Evolutionary conservation across 345 rosid species (phyloP), one percentile per base, ranked within the genome.

Genomic region (Lenwebbia sp.): DNA sequence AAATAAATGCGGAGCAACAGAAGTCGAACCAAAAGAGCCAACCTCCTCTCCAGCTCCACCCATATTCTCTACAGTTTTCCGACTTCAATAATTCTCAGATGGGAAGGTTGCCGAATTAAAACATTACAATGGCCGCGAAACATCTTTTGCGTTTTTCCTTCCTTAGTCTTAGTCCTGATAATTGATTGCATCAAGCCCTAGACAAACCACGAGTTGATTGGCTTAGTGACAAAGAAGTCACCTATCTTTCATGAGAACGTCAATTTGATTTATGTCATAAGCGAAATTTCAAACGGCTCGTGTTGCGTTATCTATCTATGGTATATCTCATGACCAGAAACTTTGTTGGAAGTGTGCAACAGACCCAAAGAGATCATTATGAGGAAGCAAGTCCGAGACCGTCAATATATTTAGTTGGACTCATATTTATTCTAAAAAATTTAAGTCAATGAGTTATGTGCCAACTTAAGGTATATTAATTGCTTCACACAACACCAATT

Each of bases 231-330:
- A 28, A 60, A 14, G 0, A 9, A 60, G 2, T 7, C 74, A 60
- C 5, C 1, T 3, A 4, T 6, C 22, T 60, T 60, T 28, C 5
- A 6, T 28, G 74, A 60, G 40, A 60, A n/a, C 5, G 2, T 13
- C 37, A 28, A 28, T 13, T 60, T 14, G 2, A 60, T 60, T 60
- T 1, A 13, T 21, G 0, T 60, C 19, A 28, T 60, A 60, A 60
- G 74, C 21, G 30, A 3, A 28, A 60, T 33, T 60, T 60, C 17
- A 7, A 28, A 60, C 0, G 2, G 37, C 37, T 60, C 17, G 7
- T 58, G 33, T 28, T 58, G 70, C 4, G 0, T 60, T n/a, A 4
- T n/a, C 2, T 6, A 0, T 2, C 37, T 60, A 5, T 13, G 0
- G 28, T 17, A 6, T 28, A 28, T n/a, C 5, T 28, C 37, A 28